Base-by-base conservation (phyloP, 129 eudicot genomes). In the Saposhnikovia divaricata region DNA sequence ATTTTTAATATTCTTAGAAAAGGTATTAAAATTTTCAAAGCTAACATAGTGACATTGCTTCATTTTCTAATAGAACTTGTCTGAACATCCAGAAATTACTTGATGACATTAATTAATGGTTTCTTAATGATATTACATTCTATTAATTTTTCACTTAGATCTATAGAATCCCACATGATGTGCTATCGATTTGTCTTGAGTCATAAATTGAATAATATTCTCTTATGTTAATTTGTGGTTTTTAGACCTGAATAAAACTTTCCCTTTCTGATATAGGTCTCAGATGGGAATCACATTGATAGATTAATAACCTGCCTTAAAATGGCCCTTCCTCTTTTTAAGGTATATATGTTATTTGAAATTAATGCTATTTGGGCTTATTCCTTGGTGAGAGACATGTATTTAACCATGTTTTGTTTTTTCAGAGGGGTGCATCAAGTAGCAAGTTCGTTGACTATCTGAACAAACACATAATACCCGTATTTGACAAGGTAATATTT, bases 341-440 rank as follows among this genome's bases (percentile, higher is more conserved):
- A 38, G 92, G 96, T 90, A 78, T 66, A 31, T 43, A 37, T 28
- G 63, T 21, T 82, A 38, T 74, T 40, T 45, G 48, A 9, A 71
- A 10, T 61, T 48, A 8, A 9, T 74, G 7, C 11, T 61, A 9
- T 50, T 61, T 79, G 44, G 13, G 23, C 57, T 15, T 76, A n/a
- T 42, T 37, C 11, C 15, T 19, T 3, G 55, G 72, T 16, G 9
- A 69, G 46, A 31, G 14, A 18, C 78, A 72, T 83, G 38, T 51
- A 57, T 81, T 81, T 65, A 83, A 77, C 68, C 70, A 55, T 80
- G 66, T 38, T 80, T n/a, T 68, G 14, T 80, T 65, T 81, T 47
- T 43, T 63, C 76, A 90, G 96, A 87, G 88, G 82, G 96, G 96
- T 61, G 92, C 89, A n/a, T 88, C 96, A 70, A 80, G 89, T 80